phyloP scores from a whole-genome alignment of 169 alveolate genomes.

The Cryptosporidium sp. region DNA sequence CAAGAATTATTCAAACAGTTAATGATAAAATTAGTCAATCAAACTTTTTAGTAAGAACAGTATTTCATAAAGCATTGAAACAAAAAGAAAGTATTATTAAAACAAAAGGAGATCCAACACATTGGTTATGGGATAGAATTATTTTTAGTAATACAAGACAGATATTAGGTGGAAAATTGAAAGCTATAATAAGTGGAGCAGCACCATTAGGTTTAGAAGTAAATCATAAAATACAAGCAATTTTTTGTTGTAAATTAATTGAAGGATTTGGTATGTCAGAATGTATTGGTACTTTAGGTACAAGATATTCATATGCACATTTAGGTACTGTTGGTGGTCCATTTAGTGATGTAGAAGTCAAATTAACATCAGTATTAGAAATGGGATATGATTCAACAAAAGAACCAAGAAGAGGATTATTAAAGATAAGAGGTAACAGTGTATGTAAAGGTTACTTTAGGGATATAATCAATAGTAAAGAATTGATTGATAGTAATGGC shows the following conservation, averaged over 20 bases:
- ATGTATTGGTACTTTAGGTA: slow-evolving; percentile 79
- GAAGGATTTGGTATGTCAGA: slow-evolving; percentile 91
- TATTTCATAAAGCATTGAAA: slow-evolving; percentile 28
- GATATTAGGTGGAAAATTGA: slow-evolving; percentile 85
- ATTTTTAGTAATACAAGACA: slow-evolving; percentile 79
- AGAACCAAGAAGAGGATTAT: slow-evolving; percentile 86
- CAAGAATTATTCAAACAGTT: slow-evolving; percentile 79
- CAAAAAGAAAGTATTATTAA: slow-evolving; percentile 27
- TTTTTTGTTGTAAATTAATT: slow-evolving; percentile 85
- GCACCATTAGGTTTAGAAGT: slow-evolving; percentile 86
- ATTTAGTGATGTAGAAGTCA: slow-evolving; percentile 65
- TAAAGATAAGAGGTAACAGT: slow-evolving; percentile 86
- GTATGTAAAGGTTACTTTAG: slow-evolving; percentile 85
- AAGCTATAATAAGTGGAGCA: slow-evolving; percentile 86
- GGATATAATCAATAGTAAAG: slow-evolving; percentile 83
- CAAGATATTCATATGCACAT: slow-evolving; percentile 75
- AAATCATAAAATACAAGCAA: slow-evolving; percentile 80
- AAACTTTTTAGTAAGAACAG: slow-evolving; percentile 25
- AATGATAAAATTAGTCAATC: slow-evolving; percentile 37
- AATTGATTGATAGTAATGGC: slow-evolving; percentile 89
- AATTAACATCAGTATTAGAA: slow-evolving; percentile 79
- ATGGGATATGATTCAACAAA: slow-evolving; percentile 83
- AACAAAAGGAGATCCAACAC: slow-evolving; percentile 49
- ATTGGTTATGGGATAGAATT: slow-evolving; percentile 73
- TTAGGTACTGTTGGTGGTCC: slow-evolving; percentile 78